Conservation (phyloP, 352 stramenopile species). For the Phytophthora hybrid region DNA sequence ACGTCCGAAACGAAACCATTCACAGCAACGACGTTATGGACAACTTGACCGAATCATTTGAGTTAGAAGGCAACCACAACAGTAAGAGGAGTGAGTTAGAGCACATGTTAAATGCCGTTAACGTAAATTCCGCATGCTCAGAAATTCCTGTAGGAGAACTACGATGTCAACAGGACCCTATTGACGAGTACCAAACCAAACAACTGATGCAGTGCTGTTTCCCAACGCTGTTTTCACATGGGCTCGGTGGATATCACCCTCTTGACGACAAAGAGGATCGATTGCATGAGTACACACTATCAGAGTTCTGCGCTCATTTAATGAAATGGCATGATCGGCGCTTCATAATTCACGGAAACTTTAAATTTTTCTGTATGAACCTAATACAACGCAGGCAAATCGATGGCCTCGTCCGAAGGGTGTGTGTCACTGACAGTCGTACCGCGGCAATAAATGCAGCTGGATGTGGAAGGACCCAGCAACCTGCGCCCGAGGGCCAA, state of each 20-base stretch:
- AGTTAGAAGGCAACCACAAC: neutral
- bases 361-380: too few species aligned
- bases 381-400: constrained; percentile 32
- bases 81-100: neutral
- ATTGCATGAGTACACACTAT: constrained; percentile 16
- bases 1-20: too few species aligned
- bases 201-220: constrained; percentile 33
- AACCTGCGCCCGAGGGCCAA: neutral
- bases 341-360: too few species aligned
- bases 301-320: constrained; percentile 27
- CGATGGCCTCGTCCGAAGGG: constrained; percentile 24
- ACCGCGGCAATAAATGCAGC: neutral
- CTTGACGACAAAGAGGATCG: constrained; percentile 4
- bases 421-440: constrained; percentile 1
- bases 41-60: neutral
- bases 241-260: constrained; percentile 16
- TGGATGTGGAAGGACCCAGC: neutral
- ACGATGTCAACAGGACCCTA: neutral
- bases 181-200: constrained; percentile 31
- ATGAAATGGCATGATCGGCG: too few species aligned
- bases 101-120: neutral
- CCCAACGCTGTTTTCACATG: constrained; percentile 30
- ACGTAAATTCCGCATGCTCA: neutral
- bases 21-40: neutral
- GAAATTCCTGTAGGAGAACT: neutral